phyloP scores from a whole-genome alignment of 805 yeast genomes.

The Candida ascalaphidarum region DNA sequence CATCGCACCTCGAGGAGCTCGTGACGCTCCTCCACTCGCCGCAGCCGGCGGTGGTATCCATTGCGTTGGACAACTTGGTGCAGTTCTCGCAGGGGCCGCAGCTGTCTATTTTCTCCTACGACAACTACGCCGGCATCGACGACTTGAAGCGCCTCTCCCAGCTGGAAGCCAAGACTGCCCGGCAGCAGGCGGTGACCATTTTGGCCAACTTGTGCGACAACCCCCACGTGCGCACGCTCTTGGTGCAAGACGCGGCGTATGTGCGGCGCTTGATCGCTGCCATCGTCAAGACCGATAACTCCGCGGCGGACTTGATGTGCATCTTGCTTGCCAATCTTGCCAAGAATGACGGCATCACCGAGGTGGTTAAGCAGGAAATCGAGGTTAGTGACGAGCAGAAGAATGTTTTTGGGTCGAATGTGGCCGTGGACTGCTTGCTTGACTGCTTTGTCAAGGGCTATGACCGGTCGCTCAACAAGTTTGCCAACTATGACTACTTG shows the following conservation, averaged over 20 bases:
- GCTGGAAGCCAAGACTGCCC: slow-evolving; percentile 46
- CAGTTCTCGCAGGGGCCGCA: slow-evolving; percentile 72
- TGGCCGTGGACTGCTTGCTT: slow-evolving; percentile 71
- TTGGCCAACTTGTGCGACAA: slow-evolving; percentile 80
- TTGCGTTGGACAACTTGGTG: slow-evolving; percentile 77
- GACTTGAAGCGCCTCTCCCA: slow-evolving; percentile 58
- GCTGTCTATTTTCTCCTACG: slow-evolving; percentile 56
- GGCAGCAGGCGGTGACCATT: slow-evolving; percentile 65
- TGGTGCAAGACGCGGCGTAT: slow-evolving; percentile 59
- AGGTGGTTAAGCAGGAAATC: slow-evolving; percentile 34
- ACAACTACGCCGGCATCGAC: slow-evolving; percentile 60
- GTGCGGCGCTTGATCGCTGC: slow-evolving; percentile 37
- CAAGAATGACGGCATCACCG: slow-evolving; percentile 57
- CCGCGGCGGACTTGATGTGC: slow-evolving; percentile 72
- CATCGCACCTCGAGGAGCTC: slow-evolving; percentile 41
- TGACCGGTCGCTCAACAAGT: slow-evolving; percentile 60
- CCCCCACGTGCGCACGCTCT: slow-evolving; percentile 47
- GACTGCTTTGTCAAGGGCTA: slow-evolving; percentile 84
- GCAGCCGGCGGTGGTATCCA: slow-evolving; percentile 69
- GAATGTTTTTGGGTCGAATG: slow-evolving; percentile 43
- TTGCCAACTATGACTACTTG: slow-evolving; percentile 73
- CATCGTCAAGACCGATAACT: slow-evolving; percentile 47
- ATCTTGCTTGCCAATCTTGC: slow-evolving; percentile 83
- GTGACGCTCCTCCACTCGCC: slow-evolving; percentile 78
- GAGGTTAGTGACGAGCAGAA: slow-evolving; percentile 30